Conservation (phyloP, 2,329 filamentous ascomycete species). For the Colletotrichum tanaceti region DNA sequence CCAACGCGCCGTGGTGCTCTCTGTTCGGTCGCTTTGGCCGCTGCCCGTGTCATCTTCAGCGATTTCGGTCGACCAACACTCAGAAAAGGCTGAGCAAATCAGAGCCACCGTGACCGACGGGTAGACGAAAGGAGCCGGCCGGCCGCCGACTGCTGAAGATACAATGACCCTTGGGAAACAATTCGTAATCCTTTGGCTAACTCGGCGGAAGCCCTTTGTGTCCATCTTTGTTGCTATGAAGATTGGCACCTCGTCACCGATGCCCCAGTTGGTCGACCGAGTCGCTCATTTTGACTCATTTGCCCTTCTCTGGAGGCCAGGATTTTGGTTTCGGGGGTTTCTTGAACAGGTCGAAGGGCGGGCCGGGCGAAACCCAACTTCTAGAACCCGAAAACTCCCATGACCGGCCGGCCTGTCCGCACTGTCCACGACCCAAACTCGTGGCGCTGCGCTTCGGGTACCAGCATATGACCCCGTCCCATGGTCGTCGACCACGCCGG, state of each 20-base stretch:
- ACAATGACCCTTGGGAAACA: not conserved
- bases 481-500: constrained; percentile 15
- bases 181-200: not conserved
- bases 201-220: not conserved
- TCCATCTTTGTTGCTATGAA: not conserved
- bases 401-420: not conserved
- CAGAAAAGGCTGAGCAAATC: constrained; percentile 14
- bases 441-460: constrained; percentile 29
- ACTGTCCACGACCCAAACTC: constrained; percentile 16
- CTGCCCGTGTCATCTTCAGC: constrained; percentile 15
- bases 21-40: not conserved
- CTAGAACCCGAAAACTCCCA: not conserved
- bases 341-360: constrained; percentile 13
- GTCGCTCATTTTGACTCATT: not conserved
- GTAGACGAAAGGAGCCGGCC: constrained; percentile 6
- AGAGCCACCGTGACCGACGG: not conserved
- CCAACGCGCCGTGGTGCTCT: not conserved
- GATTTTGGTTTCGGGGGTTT: not conserved
- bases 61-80: not conserved
- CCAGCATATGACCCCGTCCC: constrained; percentile 15
- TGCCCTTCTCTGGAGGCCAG: constrained; percentile 1
- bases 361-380: constrained; percentile 1
- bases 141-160: constrained; percentile 13
- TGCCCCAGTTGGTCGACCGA: not conserved
- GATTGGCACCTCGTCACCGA: not conserved